Evolutionary conservation across 2,329 filamentous ascomycete genomes (phyloP), one percentile per base, ranked within the genome.

Genomic region (Arthrobotrys sinensis): DNA sequence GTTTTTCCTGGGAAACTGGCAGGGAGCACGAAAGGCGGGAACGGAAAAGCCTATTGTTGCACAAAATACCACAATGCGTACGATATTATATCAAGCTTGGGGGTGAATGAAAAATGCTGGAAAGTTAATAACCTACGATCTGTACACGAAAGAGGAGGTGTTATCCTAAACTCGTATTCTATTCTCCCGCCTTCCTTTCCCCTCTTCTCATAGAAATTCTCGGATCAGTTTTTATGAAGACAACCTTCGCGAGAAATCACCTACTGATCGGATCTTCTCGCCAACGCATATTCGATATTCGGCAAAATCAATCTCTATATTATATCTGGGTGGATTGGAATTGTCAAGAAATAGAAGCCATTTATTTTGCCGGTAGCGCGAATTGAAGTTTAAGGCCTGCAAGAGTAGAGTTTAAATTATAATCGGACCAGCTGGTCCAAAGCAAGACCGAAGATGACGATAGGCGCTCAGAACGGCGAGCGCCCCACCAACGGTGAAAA

Each of bases 1-100:
- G 55, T 40, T 43, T 60, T 40, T n/a, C 36, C 19, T 40, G 6
- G 53, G 34, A 60, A 43, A 1, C 21, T n/a, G 7, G 16, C 14
- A 1, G 5, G 5, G 2, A 45, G 24, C 10, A 36, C 8, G 10
- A 43, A 21, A 16, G 14, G 8, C 32, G 52, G 52, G 48, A 53
- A 34, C 24, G 14, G 24, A 10, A 21, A 24, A 53, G 55, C 36
- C 43, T 24, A 60, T 60, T 60, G 55, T 60, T 34, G 10, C 19
- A 60, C 55, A 60, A 14, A 38, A 38, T n/a, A 57, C 52, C 55
- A 38, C 52, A 40, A 8, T 38, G 19, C 32, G 38, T 38, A 38
- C 36, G 32, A 38, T 60, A 10, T 11, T 43, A 40, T 60, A 40
- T 40, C 16, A 28, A 43, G 40, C 40, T 45, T 45, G 52, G 52